These are phyloP conservation scores for Hysterium pulicare DNA, from an alignment of 2,329 filamentous ascomycete genomes.

Conservation along the genomic window DNA sequence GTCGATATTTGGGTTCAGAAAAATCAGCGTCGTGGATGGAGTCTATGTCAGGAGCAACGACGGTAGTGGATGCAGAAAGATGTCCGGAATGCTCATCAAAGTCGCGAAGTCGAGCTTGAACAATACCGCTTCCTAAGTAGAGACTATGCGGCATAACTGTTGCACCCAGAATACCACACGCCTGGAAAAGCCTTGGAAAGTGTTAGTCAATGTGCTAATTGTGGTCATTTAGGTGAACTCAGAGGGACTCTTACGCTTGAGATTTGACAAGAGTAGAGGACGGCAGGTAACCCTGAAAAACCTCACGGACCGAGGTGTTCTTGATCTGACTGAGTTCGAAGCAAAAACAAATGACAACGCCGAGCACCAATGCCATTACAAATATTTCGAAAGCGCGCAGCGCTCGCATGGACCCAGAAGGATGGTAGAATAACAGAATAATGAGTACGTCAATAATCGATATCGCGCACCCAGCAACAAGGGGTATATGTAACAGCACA, in stretches of 20 bases:
- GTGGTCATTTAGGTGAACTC: background rate
- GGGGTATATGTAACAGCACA: conserved; percentile 51
- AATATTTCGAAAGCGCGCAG: conserved; percentile 54
- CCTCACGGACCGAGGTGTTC: conserved; percentile 47
- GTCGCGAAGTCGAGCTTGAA: conserved; percentile 48
- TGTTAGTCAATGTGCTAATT: conserved; percentile 9
- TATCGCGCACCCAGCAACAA: conserved; percentile 56
- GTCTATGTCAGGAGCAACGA: conserved; percentile 12
- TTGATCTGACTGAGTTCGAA: conserved; percentile 55
- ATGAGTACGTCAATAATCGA: conserved; percentile 56
- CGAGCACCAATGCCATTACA: conserved; percentile 52
- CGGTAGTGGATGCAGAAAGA: conserved; percentile 6
- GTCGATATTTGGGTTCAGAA: conserved; percentile 62
- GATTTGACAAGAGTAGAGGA: conserved; percentile 51
- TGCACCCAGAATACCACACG: conserved; percentile 73
- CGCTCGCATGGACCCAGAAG: conserved; percentile 50
- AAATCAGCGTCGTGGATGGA: conserved; percentile 38
- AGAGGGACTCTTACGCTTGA: conserved; percentile 42
- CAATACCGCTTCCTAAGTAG: conserved; percentile 55
- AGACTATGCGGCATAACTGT: conserved; percentile 64
- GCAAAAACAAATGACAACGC: conserved; percentile 56
- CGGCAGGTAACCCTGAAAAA: conserved; percentile 55
- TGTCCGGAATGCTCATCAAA: conserved; percentile 23
- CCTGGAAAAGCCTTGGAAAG: conserved; percentile 49
- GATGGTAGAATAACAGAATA: conserved; percentile 55